phyloP scores from a whole-genome alignment of 1,284 basidiomycete species.

The Rhodotorula sp. region DNA sequence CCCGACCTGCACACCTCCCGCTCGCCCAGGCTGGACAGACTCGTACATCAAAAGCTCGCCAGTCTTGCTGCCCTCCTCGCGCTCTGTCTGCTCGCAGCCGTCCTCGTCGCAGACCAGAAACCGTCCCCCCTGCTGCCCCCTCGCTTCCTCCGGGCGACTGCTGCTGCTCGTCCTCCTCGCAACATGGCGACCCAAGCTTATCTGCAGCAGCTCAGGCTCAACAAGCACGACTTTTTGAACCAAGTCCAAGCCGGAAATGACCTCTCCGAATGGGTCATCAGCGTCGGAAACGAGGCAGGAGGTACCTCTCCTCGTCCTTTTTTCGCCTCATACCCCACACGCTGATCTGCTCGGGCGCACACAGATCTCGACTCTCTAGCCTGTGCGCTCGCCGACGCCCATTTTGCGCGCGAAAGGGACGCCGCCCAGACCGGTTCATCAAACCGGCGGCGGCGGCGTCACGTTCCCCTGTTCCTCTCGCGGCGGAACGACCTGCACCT shows the following conservation, averaged over 20 bases:
- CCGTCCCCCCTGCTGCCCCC: slow-evolving; percentile 5
- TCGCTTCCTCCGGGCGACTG: neutral
- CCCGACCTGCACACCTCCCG: neutral
- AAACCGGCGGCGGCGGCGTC: slow-evolving; percentile 48
- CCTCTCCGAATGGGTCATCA: slow-evolving; percentile 68
- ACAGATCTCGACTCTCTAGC: slow-evolving; percentile 87
- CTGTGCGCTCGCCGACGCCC: slow-evolving; percentile 76
- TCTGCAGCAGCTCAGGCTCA: slow-evolving; percentile 47
- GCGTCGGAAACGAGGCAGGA: slow-evolving; percentile 89
- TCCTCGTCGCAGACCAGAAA: neutral
- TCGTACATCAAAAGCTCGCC: neutral
- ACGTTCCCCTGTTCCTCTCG: slow-evolving; percentile 66
- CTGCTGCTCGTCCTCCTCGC: neutral
- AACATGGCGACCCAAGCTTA: neutral
- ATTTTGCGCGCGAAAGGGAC: slow-evolving; percentile 52
- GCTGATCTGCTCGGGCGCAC: neutral
- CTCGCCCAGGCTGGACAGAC: neutral
- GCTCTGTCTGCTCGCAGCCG: neutral
- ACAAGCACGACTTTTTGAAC: slow-evolving; percentile 54
- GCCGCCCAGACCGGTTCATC: slow-evolving; percentile 48
- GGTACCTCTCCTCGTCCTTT: slow-evolving; percentile 56
- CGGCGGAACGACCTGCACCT: slow-evolving; percentile 67
- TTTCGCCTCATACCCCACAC: neutral
- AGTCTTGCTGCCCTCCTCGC: neutral
- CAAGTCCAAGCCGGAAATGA: slow-evolving; percentile 52